Percentiles rank a stretch among this genome's conserved stretches.
Conservation (phyloP, 306 rosid species). For the Pueraria montana region DNA sequence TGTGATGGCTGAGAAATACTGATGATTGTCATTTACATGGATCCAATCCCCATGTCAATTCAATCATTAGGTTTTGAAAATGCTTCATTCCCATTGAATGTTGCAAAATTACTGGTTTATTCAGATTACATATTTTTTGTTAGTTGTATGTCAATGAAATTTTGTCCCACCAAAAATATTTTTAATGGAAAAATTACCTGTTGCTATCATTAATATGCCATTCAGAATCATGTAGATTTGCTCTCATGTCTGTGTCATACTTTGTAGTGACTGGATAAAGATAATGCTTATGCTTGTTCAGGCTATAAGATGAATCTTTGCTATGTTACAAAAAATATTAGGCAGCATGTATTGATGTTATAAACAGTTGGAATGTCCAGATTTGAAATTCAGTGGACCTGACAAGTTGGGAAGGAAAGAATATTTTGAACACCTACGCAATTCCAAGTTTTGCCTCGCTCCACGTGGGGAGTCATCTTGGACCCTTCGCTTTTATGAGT, state of each 20-base stretch:
- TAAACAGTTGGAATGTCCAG: conserved; percentile 97
- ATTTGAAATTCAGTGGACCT: conserved; percentile 86
- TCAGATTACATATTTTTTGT: conserved; percentile 4
- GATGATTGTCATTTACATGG: conserved; percentile 16
- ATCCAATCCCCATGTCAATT: conserved; percentile 2
- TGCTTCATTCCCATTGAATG: neutral
- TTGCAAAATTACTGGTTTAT: conserved; percentile 24
- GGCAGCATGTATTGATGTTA: conserved; percentile 59
- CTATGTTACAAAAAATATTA: conserved; percentile 31
- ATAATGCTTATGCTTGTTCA: conserved; percentile 37
- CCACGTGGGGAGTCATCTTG: conserved; percentile 99
- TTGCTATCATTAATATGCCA: conserved; percentile 16
- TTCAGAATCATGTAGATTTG: conserved; percentile 17
- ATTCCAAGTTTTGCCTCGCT: conserved; percentile 94
- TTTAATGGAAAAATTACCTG: neutral
- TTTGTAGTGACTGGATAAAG: conserved; percentile 12
- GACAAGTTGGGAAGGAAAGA: conserved; percentile 80
- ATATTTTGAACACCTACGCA: conserved; percentile 87
- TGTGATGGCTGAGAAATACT: conserved; percentile 22
- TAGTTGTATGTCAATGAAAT: conserved; percentile 4
- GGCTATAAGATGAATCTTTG: conserved; percentile 34
- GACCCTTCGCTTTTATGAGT: conserved; percentile 97
- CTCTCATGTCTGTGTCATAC: neutral
- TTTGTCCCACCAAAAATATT: neutral
- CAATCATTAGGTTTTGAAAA: neutral